Conservation (phyloP, 148 eudicot genomes). For the Camellia japonica region DNA sequence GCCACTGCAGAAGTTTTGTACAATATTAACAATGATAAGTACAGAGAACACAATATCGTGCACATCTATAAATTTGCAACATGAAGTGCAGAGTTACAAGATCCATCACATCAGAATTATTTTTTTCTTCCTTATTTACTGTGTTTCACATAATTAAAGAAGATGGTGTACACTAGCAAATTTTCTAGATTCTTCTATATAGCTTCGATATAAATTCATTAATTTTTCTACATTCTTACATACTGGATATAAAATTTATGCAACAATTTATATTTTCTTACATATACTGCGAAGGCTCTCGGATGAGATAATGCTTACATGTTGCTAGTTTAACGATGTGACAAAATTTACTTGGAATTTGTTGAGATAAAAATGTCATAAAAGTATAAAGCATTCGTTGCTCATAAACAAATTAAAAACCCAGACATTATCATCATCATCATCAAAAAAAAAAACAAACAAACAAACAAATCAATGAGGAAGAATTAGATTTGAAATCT, state of each 20-base stretch:
- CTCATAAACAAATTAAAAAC: not conserved
- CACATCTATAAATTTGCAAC: not conserved
- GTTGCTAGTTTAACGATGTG: not conserved
- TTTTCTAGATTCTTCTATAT: not conserved
- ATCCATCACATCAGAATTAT: not conserved
- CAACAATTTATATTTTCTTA: not conserved
- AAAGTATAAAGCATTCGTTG: not conserved
- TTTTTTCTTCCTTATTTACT: too few relatives aligned
- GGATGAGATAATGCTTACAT: not conserved
- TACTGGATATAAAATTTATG: not conserved
- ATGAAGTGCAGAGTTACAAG: not conserved
- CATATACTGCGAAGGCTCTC: not conserved
- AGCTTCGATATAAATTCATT: not conserved
- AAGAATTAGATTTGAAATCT: too few relatives aligned
- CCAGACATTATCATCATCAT: too few relatives aligned
- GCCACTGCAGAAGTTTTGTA: conserved; percentile 56
- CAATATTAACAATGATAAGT: not conserved
- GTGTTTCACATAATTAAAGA: not conserved
- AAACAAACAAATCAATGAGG: too few relatives aligned
- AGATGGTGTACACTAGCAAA: not conserved
- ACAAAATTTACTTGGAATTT: not conserved
- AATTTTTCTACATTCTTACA: not conserved
- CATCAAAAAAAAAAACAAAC: too few relatives aligned
- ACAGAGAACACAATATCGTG: not conserved
- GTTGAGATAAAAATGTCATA: not conserved